Conservation (phyloP, 768 basidiomycete species). For the Tubosaeta sp. region DNA sequence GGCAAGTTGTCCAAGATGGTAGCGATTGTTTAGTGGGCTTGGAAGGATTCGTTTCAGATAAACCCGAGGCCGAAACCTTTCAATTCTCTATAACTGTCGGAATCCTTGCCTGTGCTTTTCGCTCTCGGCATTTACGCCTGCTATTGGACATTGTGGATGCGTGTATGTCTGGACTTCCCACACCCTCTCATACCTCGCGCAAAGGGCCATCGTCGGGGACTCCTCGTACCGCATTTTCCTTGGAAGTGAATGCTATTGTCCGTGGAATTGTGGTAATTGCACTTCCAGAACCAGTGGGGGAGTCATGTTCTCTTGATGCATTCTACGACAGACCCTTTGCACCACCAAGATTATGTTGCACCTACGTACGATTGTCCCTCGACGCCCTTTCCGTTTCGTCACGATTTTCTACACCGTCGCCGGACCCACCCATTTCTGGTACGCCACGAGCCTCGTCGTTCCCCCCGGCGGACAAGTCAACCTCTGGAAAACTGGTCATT, state of each 20-base stretch:
- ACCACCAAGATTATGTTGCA: conserved; percentile 45
- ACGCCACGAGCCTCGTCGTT: conserved; percentile 1
- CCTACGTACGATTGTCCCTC: conserved; percentile 53
- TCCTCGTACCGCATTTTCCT: conserved; percentile 23
- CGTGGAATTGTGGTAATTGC: conserved; percentile 49
- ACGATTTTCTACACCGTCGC: conserved; percentile 6
- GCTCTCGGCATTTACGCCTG: conserved; percentile 52
- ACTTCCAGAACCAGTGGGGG: conserved; percentile 30
- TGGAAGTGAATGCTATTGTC: conserved; percentile 33
- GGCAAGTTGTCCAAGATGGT: neutral
- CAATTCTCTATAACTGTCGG: conserved; percentile 44
- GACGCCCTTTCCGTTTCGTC: conserved; percentile 31
- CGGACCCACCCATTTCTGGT: conserved; percentile 5
- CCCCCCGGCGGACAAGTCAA: neutral
- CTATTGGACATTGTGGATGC: conserved; percentile 41
- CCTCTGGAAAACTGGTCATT: conserved; percentile 18
- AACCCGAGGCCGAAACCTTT: conserved; percentile 29
- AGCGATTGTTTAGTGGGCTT: conserved; percentile 2
- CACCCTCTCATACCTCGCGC: conserved; percentile 10
- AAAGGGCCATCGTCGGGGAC: conserved; percentile 11
- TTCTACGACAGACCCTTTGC: conserved; percentile 61
- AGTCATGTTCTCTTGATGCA: conserved; percentile 16
- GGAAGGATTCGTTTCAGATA: conserved; percentile 5
- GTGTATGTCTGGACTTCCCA: conserved; percentile 24
- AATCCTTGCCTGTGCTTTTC: conserved; percentile 50